Evolutionary conservation across 768 basidiomycete genomes (phyloP), one percentile per base, ranked within the genome.

Genomic region (Bullera alba): DNA sequence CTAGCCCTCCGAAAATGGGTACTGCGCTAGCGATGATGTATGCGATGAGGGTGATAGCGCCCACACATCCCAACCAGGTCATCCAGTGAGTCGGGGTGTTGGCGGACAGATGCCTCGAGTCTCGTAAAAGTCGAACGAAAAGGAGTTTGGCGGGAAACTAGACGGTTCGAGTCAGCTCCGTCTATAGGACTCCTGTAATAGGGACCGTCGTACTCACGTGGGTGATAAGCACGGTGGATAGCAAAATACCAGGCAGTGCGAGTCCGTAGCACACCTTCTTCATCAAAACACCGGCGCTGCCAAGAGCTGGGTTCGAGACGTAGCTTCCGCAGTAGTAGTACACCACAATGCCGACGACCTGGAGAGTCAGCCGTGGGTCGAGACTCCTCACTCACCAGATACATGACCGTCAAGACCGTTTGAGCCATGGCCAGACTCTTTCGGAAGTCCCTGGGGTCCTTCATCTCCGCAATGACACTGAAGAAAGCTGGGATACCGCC

Each of bases 391-490:
- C 58, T 55, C 37, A 60, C 58, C 28, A 62, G 42, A 39, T 66
- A 66, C 2, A 55, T 48, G n/a, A 54, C 52, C 2, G 61, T 70
- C 37, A 68, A 53, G 49, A 70, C 51, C 2, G 48, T 43, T 50
- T 69, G 64, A 39, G 58, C 63, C 5, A 59, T 44, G 37, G 65
- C 36, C 30, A 73, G 48, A 16, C 60, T 50, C 46, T 63, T 67
- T 30, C 58, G 67, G 60, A 63, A 74, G 42, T 72, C 61, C 26
- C 53, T 53, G 4, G 65, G 70, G 44, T 67, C 46, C 27, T 57
- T 54, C 73, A 75, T 73, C 58, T 75, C 75, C 15, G 70, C 68
- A 30, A 66, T 56, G 32, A 73, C 50, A 42, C 44, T 48, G 42
- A 60, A 45, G 41, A 63, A 60, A 17, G 5, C 3, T 6, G 54